phyloP scores from a whole-genome alignment of 352 stramenopile species.

The Lagenidium sp. region DNA sequence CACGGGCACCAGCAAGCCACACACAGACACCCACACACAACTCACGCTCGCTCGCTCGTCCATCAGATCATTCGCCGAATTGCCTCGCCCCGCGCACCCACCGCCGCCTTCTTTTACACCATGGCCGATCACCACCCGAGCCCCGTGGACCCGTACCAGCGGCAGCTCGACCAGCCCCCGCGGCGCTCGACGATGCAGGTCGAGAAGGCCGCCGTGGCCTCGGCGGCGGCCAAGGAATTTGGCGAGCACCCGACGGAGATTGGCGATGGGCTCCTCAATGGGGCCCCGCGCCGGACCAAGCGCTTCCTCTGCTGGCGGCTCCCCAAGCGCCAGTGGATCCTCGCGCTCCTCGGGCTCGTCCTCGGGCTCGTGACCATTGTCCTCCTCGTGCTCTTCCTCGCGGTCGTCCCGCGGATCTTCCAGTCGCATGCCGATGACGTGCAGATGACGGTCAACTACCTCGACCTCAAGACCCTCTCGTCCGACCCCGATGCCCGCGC shows the following conservation, averaged over 20 bases:
- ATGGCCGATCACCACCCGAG: too few relatives aligned
- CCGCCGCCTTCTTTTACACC: too few relatives aligned
- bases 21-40: too few relatives aligned
- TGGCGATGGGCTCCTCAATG: neutral
- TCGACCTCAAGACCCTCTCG: constrained; percentile 43
- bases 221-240: neutral
- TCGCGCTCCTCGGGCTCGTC: constrained; percentile 24
- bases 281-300: constrained; percentile 6
- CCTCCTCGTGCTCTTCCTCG: constrained; percentile 59
- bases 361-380: constrained; percentile 30
- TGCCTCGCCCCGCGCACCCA: too few relatives aligned
- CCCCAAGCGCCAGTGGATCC: constrained; percentile 40
- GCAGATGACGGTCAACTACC: constrained; percentile 45
- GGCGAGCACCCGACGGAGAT: neutral
- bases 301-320: constrained; percentile 46
- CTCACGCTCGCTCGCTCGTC: too few relatives aligned
- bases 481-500: constrained; percentile 14
- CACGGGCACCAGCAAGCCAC: too few relatives aligned
- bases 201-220: neutral
- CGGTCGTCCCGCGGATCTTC: constrained; percentile 42
- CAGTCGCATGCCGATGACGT: constrained; percentile 53
- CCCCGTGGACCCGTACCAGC: neutral
- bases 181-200: neutral
- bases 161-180: too few relatives aligned
- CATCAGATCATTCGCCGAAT: too few relatives aligned